phyloP scores from a whole-genome alignment of 805 yeast species.

The Wickerhamiella musiphila region DNA sequence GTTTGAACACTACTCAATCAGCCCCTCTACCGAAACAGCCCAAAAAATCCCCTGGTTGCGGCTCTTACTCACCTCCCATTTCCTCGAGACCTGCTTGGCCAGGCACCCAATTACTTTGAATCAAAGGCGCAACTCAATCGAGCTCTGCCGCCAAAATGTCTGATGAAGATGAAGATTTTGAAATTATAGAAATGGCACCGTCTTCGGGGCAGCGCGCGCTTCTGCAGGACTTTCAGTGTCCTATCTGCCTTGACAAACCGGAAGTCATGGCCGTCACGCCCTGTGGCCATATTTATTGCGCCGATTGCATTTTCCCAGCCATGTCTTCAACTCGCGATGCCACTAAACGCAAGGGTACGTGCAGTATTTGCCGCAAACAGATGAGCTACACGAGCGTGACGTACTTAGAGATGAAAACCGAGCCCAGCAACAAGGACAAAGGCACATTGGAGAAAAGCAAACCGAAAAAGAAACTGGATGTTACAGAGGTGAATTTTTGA shows the following conservation, averaged over 20 bases:
- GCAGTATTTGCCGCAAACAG: slow-evolving; percentile 21
- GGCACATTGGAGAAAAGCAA: background rate
- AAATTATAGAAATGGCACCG: slow-evolving; percentile 6
- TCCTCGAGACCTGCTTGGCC: no score
- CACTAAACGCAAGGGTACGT: slow-evolving; percentile 17
- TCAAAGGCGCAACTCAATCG: no score
- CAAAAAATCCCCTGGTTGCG: no score
- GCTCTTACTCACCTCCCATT: no score
- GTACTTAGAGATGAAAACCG: slow-evolving; percentile 14
- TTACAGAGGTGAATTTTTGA: no score
- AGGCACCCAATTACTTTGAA: no score
- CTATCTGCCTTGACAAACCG: slow-evolving; percentile 23
- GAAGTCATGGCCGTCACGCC: slow-evolving; percentile 19
- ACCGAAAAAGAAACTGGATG: background rate
- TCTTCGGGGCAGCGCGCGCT: slow-evolving; percentile 6
- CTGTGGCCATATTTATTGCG: slow-evolving; percentile 25
- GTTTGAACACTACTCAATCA: no score
- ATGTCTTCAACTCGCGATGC: slow-evolving; percentile 16
- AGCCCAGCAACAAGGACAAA: background rate
- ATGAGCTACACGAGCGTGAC: slow-evolving; percentile 17
- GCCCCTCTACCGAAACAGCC: no score
- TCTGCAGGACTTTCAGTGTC: slow-evolving; percentile 15
- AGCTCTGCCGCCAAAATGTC: no score
- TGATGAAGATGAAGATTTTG: slow-evolving; percentile 5
- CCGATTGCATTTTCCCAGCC: slow-evolving; percentile 21